Percentiles rank a stretch among this genome's conserved stretches.
phyloP scores from a whole-genome alignment of 2,329 filamentous ascomycete species.

The Davidsoniella eucalypti region DNA sequence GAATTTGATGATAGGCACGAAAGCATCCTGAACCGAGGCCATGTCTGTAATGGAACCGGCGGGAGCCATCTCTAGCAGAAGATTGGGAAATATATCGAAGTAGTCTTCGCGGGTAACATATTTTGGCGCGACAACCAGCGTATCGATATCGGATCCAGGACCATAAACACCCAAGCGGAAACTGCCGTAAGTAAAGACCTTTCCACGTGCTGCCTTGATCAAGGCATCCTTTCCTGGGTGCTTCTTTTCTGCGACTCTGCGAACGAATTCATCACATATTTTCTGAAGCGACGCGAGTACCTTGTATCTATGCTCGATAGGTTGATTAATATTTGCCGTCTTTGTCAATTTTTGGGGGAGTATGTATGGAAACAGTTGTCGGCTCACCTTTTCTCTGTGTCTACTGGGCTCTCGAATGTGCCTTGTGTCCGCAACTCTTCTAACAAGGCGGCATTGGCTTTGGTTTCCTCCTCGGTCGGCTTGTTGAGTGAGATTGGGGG shows the following conservation, averaged over 20 bases:
- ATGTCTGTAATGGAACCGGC: conserved; percentile 70
- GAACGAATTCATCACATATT: conserved; percentile 76
- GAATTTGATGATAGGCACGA: conserved; percentile 95
- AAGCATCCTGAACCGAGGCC: conserved; percentile 73
- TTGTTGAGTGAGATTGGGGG: conserved; percentile 63
- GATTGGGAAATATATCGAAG: conserved; percentile 71
- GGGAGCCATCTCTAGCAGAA: conserved; percentile 61
- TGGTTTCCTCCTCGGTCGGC: conserved; percentile 61
- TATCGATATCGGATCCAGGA: conserved; percentile 95
- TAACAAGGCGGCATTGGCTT: conserved; percentile 62
- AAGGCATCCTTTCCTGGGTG: conserved; percentile 56
- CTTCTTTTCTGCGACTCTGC: conserved; percentile 58
- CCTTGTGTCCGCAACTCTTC: conserved; percentile 76
- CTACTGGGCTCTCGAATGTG: conserved; percentile 73
- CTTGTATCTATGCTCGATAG: conserved; percentile 33
- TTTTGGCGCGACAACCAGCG: conserved; percentile 78
- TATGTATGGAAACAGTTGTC: neutral
- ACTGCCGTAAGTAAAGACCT: conserved; percentile 91
- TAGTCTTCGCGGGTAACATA: conserved; percentile 83
- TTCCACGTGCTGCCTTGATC: conserved; percentile 71
- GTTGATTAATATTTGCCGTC: neutral
- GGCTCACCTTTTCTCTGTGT: conserved; percentile 63
- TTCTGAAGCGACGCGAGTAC: conserved; percentile 63
- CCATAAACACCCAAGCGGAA: conserved; percentile 89
- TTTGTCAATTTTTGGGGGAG: neutral